Conservation (phyloP, 2,329 filamentous ascomycete species). For the Pezicula radicicola region DNA sequence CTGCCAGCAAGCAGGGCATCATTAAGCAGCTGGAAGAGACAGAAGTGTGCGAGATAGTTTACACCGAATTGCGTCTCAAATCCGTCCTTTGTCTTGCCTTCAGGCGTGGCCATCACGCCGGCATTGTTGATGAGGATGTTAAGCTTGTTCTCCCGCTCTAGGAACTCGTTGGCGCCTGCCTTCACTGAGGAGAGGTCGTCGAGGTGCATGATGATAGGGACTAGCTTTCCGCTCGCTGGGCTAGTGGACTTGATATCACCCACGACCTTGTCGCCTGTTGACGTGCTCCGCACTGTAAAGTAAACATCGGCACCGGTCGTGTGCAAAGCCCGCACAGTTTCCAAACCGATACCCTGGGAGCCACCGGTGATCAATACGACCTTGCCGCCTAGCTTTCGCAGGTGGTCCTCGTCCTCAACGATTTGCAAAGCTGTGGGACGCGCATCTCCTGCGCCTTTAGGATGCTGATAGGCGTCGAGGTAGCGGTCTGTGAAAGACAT, state of each 20-base stretch:
- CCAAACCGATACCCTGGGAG: constrained; percentile 34
- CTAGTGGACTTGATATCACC: constrained; percentile 13
- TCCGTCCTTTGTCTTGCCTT: constrained; percentile 31
- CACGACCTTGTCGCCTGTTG: constrained; percentile 27
- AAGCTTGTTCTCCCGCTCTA: constrained; percentile 36
- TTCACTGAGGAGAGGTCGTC: constrained; percentile 28
- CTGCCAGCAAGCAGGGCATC: constrained; percentile 31
- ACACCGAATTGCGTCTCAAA: constrained; percentile 47
- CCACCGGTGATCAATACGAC: constrained; percentile 36
- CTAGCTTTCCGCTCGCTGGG: constrained; percentile 13
- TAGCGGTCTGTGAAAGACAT: too few relatives aligned
- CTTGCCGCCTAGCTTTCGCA: constrained; percentile 28
- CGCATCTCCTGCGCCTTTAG: constrained; percentile 27
- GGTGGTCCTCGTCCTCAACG: constrained; percentile 27
- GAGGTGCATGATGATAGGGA: constrained; percentile 31
- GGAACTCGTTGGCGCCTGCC: constrained; percentile 20
- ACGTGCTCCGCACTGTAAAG: constrained; percentile 31
- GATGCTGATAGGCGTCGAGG: background rate
- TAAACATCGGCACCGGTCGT: constrained; percentile 35
- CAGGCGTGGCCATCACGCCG: background rate
- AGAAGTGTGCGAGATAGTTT: constrained; percentile 50
- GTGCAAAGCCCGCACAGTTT: constrained; percentile 34
- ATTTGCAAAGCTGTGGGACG: constrained; percentile 31
- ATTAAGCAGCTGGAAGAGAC: constrained; percentile 45
- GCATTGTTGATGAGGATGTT: constrained; percentile 19